phyloP scores from a whole-genome alignment of 2,329 filamentous ascomycete species.

The Penicillium carneum region DNA sequence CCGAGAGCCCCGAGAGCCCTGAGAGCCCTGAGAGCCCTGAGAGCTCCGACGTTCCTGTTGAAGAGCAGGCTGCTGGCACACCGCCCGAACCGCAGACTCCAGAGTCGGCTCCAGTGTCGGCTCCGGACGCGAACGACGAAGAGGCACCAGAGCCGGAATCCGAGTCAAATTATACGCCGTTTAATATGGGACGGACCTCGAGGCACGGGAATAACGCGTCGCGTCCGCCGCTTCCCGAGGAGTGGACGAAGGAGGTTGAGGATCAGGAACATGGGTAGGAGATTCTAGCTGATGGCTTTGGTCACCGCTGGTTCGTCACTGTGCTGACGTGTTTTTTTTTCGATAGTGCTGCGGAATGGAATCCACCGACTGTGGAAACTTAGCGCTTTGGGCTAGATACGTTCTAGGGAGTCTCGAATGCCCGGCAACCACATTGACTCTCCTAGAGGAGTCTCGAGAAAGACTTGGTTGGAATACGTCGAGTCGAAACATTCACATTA shows the following conservation, averaged over 20 bases:
- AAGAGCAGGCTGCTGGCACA: neutral
- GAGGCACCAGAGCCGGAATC: neutral
- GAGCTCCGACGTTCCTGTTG: neutral
- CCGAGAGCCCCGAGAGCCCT: neutral
- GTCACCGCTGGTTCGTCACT: neutral
- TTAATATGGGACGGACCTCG: constrained; percentile 1
- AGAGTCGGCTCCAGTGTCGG: neutral
- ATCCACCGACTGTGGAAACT: neutral
- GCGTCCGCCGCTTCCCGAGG: constrained; percentile 15
- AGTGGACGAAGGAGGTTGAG: constrained; percentile 12
- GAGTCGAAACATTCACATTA: neutral
- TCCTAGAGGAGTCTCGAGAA: neutral
- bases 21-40: neutral
- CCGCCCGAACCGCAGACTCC: constrained; percentile 8
- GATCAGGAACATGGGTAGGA: constrained; percentile 7
- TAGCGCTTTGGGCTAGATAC: constrained; percentile 1
- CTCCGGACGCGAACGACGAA: neutral
- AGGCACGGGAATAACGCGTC: neutral
- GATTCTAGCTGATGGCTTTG: neutral
- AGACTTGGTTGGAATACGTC: neutral
- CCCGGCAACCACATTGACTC: neutral
- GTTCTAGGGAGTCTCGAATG: neutral
- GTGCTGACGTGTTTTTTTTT: neutral
- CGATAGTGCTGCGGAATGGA: constrained; percentile 2
- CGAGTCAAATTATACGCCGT: neutral